Evolutionary conservation across 768 basidiomycete genomes (phyloP).

Genomic region (Phanerochaete carnosa): DNA sequence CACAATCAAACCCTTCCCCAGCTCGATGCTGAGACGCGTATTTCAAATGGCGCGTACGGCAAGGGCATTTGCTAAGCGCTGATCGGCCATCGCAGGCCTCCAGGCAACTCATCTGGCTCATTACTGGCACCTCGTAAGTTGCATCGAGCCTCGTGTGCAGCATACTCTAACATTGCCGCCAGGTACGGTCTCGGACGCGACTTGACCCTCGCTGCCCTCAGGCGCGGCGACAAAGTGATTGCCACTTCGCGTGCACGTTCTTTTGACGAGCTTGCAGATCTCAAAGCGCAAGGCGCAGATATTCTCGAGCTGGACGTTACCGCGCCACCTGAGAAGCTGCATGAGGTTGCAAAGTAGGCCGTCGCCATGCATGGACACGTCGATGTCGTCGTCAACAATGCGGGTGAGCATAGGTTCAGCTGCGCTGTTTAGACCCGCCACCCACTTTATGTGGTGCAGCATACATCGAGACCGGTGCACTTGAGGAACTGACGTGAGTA

Average conservation of each 20-base stretch:
- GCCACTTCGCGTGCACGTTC: conserved; percentile 29
- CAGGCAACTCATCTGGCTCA: conserved; percentile 22
- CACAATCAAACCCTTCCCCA: no score
- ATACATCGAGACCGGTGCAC: conserved; percentile 23
- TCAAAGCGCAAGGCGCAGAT: conserved; percentile 37
- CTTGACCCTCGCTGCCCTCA: conserved; percentile 25
- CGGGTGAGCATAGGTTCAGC: conserved; percentile 19
- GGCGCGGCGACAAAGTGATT: conserved; percentile 32
- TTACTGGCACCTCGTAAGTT: conserved; percentile 28
- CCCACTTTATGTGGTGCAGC: conserved; percentile 12
- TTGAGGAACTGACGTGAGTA: conserved; percentile 27
- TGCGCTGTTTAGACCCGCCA: background rate
- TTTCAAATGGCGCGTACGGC: no score
- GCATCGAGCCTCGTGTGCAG: background rate
- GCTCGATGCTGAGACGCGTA: no score
- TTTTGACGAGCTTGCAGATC: conserved; percentile 24
- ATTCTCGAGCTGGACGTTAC: conserved; percentile 34
- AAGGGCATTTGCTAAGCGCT: no score
- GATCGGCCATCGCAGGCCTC: no score
- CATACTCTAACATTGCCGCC: background rate
- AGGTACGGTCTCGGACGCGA: conserved; percentile 37
- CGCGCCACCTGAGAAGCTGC: conserved; percentile 29
- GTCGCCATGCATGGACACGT: conserved; percentile 36
- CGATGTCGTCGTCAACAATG: conserved; percentile 47
- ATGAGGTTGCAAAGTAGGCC: conserved; percentile 33